Conservation (phyloP, 2,329 filamentous ascomycete genomes). For the Apiospora rasikravindrae region DNA sequence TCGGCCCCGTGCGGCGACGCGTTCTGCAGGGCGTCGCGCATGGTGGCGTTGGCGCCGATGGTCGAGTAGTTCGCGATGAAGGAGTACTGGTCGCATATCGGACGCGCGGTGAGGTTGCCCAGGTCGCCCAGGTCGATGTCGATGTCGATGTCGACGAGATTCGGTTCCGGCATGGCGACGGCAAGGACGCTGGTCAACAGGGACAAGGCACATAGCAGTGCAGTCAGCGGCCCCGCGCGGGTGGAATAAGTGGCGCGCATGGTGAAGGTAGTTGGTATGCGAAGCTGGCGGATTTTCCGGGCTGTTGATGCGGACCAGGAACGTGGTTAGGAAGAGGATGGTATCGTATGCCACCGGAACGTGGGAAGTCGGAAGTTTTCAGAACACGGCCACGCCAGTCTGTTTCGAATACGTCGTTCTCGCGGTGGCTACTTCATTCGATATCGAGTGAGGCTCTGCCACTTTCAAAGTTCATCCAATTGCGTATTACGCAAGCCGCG, state of each 20-base stretch:
- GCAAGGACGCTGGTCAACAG: not conserved
- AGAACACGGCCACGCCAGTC: not conserved
- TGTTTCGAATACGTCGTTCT: not conserved
- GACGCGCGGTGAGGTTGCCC: not conserved
- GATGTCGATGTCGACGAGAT: not conserved
- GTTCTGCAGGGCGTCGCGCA: not conserved
- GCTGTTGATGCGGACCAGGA: no score
- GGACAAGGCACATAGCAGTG: not conserved
- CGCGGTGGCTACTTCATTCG: not conserved
- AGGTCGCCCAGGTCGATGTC: not conserved
- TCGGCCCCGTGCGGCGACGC: conserved; percentile 14
- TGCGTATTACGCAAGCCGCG: not conserved
- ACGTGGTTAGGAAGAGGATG: not conserved
- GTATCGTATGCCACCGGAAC: not conserved
- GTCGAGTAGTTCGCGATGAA: conserved; percentile 18
- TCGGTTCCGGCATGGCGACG: not conserved
- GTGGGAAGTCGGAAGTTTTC: not conserved
- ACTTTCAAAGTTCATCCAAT: not conserved
- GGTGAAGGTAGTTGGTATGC: not conserved
- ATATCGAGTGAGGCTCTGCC: conserved; percentile 1
- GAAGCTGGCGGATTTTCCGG: not conserved
- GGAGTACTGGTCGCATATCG: conserved; percentile 10
- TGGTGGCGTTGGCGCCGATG: conserved; percentile 10
- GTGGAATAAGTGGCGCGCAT: not conserved
- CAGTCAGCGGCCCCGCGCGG: not conserved